Evolutionary conservation across 2,329 filamentous ascomycete genomes (phyloP), one percentile per base, ranked within the genome.

Genomic region (Fusarium udum): DNA sequence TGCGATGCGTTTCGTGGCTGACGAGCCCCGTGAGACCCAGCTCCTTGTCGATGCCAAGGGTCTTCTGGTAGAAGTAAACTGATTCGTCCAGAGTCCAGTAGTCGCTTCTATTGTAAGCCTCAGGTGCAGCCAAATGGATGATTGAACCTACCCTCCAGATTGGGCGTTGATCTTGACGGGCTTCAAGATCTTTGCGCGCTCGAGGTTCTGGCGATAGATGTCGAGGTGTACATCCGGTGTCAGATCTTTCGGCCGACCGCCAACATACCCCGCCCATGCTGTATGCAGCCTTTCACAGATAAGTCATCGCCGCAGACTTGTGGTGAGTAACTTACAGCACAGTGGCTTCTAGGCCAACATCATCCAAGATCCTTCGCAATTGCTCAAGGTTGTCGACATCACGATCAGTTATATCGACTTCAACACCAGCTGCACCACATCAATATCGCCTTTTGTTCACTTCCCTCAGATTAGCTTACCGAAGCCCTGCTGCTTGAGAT

Each of bases 51-150:
- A 52, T 36, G 6, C 1, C 9, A 8, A 52, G 14, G 1, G 32
- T 36, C 32, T 26, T 9, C n/a, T 52, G 13, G 4, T 52, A 52
- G 6, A 36, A 52, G 9, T 36, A 36, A 0, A 36, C 32, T 9
- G 32, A 52, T 3, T 52, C 32, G 7, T 52, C n/a, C 3, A 36
- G n/a, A 12, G 1, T 52, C 49, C 49, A 52, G 18, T 52, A 52
- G 1, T 49, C 46, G 0, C 46, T 32, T 5, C 11, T n/a, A 4
- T 18, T 3, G 11, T 32, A 3, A 49, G 22, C 1, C 5, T 32
- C 1, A 0, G 0, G 32, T 16, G 20, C 4, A 16, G 3, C 4
- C 0, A 0, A 9, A 6, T 8, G 7, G 4, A 13, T 12, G 1
- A 11, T 4, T 8, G 3, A 0, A 36, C 49, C 6, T 11, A 52